These are phyloP conservation scores for Dactylellina sp. DNA, from an alignment of 2,329 filamentous ascomycete species.

Conservation along the genomic window DNA sequence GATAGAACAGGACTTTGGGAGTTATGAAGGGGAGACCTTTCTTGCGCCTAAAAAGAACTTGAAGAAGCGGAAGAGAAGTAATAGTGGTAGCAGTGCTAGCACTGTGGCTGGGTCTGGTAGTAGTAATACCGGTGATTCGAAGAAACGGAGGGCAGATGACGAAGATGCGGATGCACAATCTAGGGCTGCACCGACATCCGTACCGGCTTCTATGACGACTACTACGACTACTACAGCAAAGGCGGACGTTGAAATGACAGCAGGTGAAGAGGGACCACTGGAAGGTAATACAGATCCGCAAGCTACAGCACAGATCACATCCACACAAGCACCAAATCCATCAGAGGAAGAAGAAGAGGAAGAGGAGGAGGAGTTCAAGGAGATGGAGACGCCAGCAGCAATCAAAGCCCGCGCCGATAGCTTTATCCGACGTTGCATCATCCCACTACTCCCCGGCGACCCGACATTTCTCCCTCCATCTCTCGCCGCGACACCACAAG, in stretches of 20 bases:
- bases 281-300: background rate
- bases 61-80: conserved; percentile 62
- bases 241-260: conserved; percentile 45
- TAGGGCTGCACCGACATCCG: conserved; percentile 56
- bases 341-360: conserved; percentile 61
- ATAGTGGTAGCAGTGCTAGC: conserved; percentile 58
- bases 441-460: conserved; percentile 66
- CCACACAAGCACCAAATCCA: background rate
- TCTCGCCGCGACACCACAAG: conserved; percentile 62
- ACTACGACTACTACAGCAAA: background rate
- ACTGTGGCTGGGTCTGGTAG: background rate
- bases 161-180: conserved; percentile 34
- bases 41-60: conserved; percentile 53
- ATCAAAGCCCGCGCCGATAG: conserved; percentile 74
- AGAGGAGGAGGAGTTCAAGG: conserved; percentile 66
- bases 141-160: conserved; percentile 57
- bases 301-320: background rate
- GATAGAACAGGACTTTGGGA: conserved; percentile 80
- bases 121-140: conserved; percentile 13
- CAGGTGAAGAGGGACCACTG: conserved; percentile 21
- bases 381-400: conserved; percentile 75
- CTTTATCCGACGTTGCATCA: conserved; percentile 75
- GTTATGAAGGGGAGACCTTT: conserved; percentile 75
- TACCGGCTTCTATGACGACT: background rate
- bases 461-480: conserved; percentile 13